These are phyloP conservation scores for Peniophora sp. DNA, from an alignment of 1,284 basidiomycete species.

Conservation along the genomic window DNA sequence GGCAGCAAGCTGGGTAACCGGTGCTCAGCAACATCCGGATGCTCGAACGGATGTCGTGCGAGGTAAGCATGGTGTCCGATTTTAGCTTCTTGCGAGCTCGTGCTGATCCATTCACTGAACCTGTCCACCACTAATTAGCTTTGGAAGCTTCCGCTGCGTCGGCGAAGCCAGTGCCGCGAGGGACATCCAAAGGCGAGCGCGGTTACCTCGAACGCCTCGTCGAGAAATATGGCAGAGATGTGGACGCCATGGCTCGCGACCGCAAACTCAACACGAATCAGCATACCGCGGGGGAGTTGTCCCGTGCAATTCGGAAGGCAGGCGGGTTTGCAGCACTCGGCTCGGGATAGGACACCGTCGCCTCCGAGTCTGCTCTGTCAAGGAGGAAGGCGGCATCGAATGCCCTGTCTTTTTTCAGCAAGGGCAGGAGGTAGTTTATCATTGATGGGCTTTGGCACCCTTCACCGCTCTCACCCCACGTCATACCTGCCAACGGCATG, in stretches of 20 bases:
- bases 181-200: slow-evolving; percentile 65
- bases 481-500: too few species aligned
- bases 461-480: too few species aligned
- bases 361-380: not conserved
- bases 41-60: slow-evolving; percentile 19
- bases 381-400: not conserved
- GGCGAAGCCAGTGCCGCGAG: slow-evolving; percentile 43
- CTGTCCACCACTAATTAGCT: slow-evolving; percentile 21
- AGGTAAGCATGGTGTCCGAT: slow-evolving; percentile 20
- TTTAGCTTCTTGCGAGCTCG: slow-evolving; percentile 11
- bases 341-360: slow-evolving; percentile 1
- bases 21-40: slow-evolving; percentile 4
- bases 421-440: slow-evolving; percentile 4
- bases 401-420: slow-evolving; percentile 11
- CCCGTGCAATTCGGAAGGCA: slow-evolving; percentile 48
- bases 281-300: slow-evolving; percentile 80
- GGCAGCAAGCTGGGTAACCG: slow-evolving; percentile 31
- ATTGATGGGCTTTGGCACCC: not conserved
- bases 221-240: slow-evolving; percentile 65
- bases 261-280: slow-evolving; percentile 78
- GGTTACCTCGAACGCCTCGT: slow-evolving; percentile 66
- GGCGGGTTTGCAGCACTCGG: slow-evolving; percentile 26
- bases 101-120: slow-evolving; percentile 5
- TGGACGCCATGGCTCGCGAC: slow-evolving; percentile 76
- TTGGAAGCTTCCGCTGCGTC: slow-evolving; percentile 36